Percentiles rank a stretch among this genome's conserved stretches.
These are phyloP conservation scores for Styphnolobium japonicum DNA, from an alignment of 306 rosid species.

Conservation along the genomic window DNA sequence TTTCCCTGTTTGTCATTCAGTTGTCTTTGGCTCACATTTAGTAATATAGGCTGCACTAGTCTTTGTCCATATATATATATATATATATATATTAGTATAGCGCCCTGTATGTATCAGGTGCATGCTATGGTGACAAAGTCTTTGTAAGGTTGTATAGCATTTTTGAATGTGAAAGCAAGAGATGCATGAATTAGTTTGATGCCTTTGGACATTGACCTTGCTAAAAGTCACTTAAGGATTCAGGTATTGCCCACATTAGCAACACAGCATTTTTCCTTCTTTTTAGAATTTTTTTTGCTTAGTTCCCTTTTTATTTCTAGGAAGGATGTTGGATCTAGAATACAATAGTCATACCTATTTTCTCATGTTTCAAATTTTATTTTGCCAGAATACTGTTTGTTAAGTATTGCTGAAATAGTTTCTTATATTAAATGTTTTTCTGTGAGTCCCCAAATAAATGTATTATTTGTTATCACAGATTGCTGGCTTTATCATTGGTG, in stretches of 20 bases:
- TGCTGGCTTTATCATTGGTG: conserved; percentile 63
- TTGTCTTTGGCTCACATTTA: neutral
- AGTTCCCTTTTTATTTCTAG: neutral
- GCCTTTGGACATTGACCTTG: neutral
- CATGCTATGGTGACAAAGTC: too few relatives aligned
- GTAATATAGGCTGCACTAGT: neutral
- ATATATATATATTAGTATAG: too few relatives aligned
- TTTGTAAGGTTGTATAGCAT: too few relatives aligned
- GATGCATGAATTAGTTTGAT: neutral
- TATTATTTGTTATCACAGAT: conserved; percentile 31
- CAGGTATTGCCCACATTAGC: neutral
- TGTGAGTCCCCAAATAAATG: neutral
- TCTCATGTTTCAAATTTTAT: neutral
- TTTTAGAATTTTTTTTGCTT: neutral
- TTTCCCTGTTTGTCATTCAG: neutral
- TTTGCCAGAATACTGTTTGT: neutral
- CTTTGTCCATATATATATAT: neutral
- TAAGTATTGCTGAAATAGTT: neutral
- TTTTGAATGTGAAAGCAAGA: neutral
- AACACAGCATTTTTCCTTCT: neutral
- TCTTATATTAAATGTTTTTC: neutral
- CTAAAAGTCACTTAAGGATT: neutral
- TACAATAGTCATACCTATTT: neutral
- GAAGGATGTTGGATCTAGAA: neutral
- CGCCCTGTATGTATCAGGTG: too few relatives aligned